A percentile compares a stretch with the other conserved stretches of the same genome.
Conservation (phyloP, 192 early-diverging fungal genomes). For the Coemansia sp. region DNA sequence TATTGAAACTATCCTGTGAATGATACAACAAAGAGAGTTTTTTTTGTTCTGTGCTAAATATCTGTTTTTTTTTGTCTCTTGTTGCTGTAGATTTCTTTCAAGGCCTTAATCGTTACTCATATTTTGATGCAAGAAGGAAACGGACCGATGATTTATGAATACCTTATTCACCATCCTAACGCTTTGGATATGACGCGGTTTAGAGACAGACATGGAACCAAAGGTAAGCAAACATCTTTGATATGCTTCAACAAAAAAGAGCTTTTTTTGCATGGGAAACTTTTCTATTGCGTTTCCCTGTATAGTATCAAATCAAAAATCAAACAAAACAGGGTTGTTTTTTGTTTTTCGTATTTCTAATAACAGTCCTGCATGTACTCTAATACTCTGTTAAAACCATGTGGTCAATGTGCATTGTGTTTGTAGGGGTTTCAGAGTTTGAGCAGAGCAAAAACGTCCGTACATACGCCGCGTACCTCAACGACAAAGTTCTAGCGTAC, state of each 20-base stretch:
- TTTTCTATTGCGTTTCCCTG: too few species aligned
- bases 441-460: slow-evolving; percentile 59
- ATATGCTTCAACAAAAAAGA: background rate
- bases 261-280: too few species aligned
- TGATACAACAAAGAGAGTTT: background rate
- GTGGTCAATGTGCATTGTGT: background rate
- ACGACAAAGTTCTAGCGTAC: slow-evolving; percentile 53
- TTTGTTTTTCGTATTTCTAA: background rate
- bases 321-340: background rate
- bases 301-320: background rate
- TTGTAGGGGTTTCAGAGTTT: slow-evolving; percentile 42
- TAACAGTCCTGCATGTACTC: background rate
- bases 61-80: slow-evolving; percentile 6
- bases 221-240: slow-evolving; percentile 15
- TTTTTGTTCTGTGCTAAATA: background rate
- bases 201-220: slow-evolving; percentile 55
- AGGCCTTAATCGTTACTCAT: slow-evolving; percentile 55
- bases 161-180: slow-evolving; percentile 38
- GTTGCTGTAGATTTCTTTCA: slow-evolving; percentile 48
- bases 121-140: slow-evolving; percentile 55
- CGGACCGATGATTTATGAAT: slow-evolving; percentile 43
- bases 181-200: slow-evolving; percentile 53
- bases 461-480: slow-evolving; percentile 53
- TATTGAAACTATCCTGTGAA: background rate
- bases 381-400: background rate